A percentile compares a stretch with the other conserved stretches of the same genome.
Conservation (phyloP, 805 yeast genomes). For the Yarrowia phangngaensis region DNA sequence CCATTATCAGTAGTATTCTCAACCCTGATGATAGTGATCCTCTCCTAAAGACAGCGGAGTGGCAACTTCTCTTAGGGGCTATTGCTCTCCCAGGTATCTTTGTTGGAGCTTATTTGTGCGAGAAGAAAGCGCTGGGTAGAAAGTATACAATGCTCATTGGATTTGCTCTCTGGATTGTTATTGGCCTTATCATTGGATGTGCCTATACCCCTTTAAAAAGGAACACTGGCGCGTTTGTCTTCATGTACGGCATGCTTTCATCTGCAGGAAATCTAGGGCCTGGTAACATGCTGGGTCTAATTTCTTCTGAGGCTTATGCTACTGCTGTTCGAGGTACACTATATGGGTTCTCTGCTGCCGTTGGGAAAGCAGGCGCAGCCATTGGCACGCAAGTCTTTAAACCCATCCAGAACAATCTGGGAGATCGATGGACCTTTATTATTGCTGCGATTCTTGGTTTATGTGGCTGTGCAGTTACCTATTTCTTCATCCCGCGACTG, state of each 20-base stretch:
- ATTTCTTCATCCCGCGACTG: slow-evolving; percentile 62
- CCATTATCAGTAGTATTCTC: slow-evolving; percentile 57
- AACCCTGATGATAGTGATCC: slow-evolving; percentile 37
- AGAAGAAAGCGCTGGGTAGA: slow-evolving; percentile 54
- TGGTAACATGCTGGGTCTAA: slow-evolving; percentile 69
- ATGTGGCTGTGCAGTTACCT: slow-evolving; percentile 58
- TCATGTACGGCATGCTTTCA: slow-evolving; percentile 71
- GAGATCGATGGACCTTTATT: slow-evolving; percentile 71
- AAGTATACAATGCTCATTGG: slow-evolving; percentile 69
- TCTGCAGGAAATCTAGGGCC: slow-evolving; percentile 73
- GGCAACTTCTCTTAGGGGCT: slow-evolving; percentile 65
- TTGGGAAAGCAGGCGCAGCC: slow-evolving; percentile 83
- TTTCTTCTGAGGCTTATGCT: slow-evolving; percentile 65
- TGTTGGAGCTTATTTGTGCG: slow-evolving; percentile 63
- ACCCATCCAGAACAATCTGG: slow-evolving; percentile 61
- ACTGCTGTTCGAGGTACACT: slow-evolving; percentile 73
- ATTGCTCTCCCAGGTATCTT: slow-evolving; percentile 70
- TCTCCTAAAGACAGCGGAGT: slow-evolving; percentile 60
- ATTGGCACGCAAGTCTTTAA: slow-evolving; percentile 71
- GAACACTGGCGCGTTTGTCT: slow-evolving; percentile 45
- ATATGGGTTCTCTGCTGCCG: slow-evolving; percentile 73
- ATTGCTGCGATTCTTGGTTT: slow-evolving; percentile 72
- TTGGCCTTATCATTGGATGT: slow-evolving; percentile 44
- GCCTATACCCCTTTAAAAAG: slow-evolving; percentile 40
- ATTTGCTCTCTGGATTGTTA: slow-evolving; percentile 63